A percentile compares a stretch with the other conserved stretches of the same genome.
Conservation (phyloP, 1,139 yeast species). For the Yamadazyma friedrichii region DNA sequence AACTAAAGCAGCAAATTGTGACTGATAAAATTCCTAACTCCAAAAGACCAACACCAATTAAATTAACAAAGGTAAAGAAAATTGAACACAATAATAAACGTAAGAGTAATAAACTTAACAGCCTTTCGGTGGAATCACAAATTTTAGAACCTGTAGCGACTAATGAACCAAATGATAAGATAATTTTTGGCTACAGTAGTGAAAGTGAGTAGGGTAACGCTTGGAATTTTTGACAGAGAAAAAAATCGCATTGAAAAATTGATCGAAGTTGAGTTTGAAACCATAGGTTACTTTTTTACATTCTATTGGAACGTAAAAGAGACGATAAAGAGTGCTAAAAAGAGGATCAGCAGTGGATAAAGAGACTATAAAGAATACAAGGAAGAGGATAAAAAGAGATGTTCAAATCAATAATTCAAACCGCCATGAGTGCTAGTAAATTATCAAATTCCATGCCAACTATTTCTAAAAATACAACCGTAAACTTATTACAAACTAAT, state of each 20-base stretch:
- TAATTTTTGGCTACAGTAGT: conserved; percentile 1
- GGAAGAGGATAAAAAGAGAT: neutral
- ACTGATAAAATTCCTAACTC: neutral
- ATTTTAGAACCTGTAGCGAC: too few relatives aligned
- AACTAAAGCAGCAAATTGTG: conserved; percentile 2
- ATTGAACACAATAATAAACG: neutral
- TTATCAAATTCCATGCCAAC: conserved; percentile 9
- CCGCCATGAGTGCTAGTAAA: neutral
- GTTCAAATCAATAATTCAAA: conserved; percentile 2
- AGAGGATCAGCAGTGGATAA: neutral
- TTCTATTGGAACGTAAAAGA: too few relatives aligned
- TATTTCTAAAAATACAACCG: neutral
- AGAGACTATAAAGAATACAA: neutral
- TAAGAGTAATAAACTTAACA: neutral
- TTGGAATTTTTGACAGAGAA: neutral
- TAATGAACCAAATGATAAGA: neutral
- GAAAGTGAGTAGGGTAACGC: neutral
- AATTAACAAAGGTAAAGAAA: neutral
- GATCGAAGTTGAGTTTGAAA: neutral
- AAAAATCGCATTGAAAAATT: neutral
- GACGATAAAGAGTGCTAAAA: neutral
- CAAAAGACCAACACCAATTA: neutral
- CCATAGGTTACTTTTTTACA: too few relatives aligned
- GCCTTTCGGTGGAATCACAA: neutral
- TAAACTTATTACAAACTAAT: conserved; percentile 1